Base-by-base conservation (phyloP, 2,329 filamentous ascomycete genomes). In the Colletotrichum sp. region DNA sequence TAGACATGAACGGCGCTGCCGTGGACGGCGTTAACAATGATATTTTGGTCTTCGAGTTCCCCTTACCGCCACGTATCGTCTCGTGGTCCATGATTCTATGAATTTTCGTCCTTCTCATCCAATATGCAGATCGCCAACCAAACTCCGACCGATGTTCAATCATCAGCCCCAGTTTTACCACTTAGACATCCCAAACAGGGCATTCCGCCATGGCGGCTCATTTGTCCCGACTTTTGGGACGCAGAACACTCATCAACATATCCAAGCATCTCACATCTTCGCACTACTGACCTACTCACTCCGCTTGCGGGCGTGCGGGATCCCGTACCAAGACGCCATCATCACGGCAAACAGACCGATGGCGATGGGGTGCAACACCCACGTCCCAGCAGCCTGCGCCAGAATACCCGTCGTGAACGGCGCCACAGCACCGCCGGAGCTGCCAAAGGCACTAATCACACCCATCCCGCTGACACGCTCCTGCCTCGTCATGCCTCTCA, bases 371-470 rank as follows among this genome's bases (percentile, higher is more conserved):
- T 89, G 91, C 80, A 94, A 84, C 39, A 93, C 92, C 84, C 88
- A 94, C 0, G 93, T 92, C 0, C 92, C 92, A 0, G 86, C 87
- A 0, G 87, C 89, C 83, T 94, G 90, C 2, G 92, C 92, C 43
- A 94, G 80, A 34, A 94, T 81, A 70, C 93, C 93, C 0, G 92
- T 94, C 4, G 91, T 86, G 78, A 94, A 94, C 0, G 93, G 93
- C 10, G 92, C 92, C 2, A 93, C 86, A 0, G 93, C 93, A 28
- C 92, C 94, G 0, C 94, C 94, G 4, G 91, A 90, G 79, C 91
- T 93, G 0, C 93, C 94, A 79, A 93, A 94, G 6, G 92, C 92
- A 26, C 90, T 91, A 75, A 95, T 94, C 71, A 94, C 91, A 3
- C 93, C 90, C 78, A 95, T 88, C 2, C 91, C 90, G 57, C 90